These are phyloP conservation scores for Nissolia schottii DNA, from an alignment of 306 rosid species.

Conservation along the genomic window DNA sequence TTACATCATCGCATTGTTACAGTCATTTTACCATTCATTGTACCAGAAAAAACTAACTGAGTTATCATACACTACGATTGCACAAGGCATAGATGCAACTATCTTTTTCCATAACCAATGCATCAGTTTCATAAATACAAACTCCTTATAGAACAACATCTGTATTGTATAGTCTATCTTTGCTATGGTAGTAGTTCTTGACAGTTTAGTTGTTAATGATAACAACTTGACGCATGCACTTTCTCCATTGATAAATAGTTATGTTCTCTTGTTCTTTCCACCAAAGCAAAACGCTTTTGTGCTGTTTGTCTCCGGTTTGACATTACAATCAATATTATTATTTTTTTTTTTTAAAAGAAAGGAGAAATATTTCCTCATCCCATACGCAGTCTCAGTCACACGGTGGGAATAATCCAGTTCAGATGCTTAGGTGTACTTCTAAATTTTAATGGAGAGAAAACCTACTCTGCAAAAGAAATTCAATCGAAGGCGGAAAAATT, in stretches of 20 bases:
- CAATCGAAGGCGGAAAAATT: neutral
- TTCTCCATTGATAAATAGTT: constrained; percentile 17
- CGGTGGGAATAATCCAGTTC: constrained; percentile 2
- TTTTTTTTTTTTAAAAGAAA: too few relatives aligned
- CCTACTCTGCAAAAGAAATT: neutral
- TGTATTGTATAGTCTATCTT: neutral
- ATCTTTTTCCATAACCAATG: neutral
- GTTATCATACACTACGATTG: too few relatives aligned
- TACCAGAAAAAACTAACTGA: too few relatives aligned
- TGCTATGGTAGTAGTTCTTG: neutral
- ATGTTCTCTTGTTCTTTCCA: constrained; percentile 28
- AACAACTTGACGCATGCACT: neutral
- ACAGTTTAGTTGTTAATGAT: neutral
- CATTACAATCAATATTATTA: constrained; percentile 11
- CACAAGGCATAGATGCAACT: too few relatives aligned
- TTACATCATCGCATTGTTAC: too few relatives aligned
- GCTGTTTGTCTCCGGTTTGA: constrained; percentile 27
- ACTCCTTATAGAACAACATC: neutral
- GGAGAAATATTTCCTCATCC: neutral
- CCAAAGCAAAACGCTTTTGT: constrained; percentile 21
- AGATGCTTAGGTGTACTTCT: neutral
- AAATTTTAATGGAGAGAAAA: neutral
- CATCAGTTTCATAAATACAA: neutral
- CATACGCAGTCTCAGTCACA: neutral
- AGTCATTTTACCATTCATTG: too few relatives aligned